phyloP scores from a whole-genome alignment of 768 basidiomycete genomes.

The Melanogaster broomeanus region DNA sequence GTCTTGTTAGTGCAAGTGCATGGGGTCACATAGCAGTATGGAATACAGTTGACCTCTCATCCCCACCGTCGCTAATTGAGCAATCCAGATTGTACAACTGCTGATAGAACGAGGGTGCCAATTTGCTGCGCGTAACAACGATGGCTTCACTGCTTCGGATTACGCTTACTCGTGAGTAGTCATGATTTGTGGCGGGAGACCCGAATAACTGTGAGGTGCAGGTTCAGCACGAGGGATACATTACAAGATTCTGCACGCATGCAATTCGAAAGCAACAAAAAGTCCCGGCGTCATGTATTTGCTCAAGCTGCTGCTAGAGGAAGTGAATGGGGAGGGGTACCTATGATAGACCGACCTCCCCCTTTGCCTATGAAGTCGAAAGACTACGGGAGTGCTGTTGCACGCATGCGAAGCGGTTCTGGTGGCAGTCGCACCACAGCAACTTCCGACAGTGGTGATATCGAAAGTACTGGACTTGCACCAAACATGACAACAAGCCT shows the following conservation, averaged over 20 bases:
- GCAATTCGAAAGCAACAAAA: slow-evolving; percentile 81
- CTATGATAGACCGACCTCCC: slow-evolving; percentile 43
- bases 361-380: slow-evolving; percentile 49
- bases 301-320: slow-evolving; percentile 73
- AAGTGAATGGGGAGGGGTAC: slow-evolving; percentile 54
- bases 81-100: slow-evolving; percentile 69
- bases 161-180: slow-evolving; percentile 65
- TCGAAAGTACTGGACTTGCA: slow-evolving; percentile 45
- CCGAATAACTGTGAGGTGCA: slow-evolving; percentile 28
- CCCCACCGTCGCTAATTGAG: slow-evolving; percentile 10
- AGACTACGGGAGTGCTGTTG: slow-evolving; percentile 38
- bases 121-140: slow-evolving; percentile 80
- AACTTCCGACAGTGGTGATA: slow-evolving; percentile 74
- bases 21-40: slow-evolving; percentile 84
- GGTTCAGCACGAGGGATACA: slow-evolving; percentile 73
- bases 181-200: background rate
- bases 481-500: slow-evolving; percentile 45
- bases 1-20: slow-evolving; percentile 67
- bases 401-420: slow-evolving; percentile 77
- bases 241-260: slow-evolving; percentile 78
- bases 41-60: slow-evolving; percentile 10
- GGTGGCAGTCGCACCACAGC: slow-evolving; percentile 77
- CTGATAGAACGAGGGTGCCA: slow-evolving; percentile 90
- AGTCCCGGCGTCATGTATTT: slow-evolving; percentile 67
- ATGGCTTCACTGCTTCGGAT: slow-evolving; percentile 90